Base-by-base conservation (phyloP, 2,329 filamentous ascomycete species). In the Cladophialophora chaetospira region DNA sequence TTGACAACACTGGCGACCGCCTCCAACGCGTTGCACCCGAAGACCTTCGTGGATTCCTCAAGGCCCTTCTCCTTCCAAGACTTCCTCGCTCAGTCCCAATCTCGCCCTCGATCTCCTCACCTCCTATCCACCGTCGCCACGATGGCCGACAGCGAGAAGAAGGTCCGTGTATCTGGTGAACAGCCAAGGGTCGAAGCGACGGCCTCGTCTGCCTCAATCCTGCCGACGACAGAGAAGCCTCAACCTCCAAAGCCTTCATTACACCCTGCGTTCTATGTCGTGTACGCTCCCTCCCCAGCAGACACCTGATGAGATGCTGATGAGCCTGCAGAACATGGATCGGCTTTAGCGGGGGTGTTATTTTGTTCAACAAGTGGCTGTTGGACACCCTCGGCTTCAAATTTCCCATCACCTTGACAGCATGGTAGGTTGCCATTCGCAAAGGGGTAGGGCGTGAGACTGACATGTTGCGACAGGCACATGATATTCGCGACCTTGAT, bases 301-400 rank as follows among this genome's bases (percentile, higher is more conserved):
- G n/a, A n/a, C n/a, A n/a, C n/a, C n/a, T n/a, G n/a, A n/a, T n/a
- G n/a, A n/a, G n/a, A n/a, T n/a, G 52, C 38, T 55, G 36, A 59
- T 21, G 28, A 17, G 6, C 23, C 38, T 46, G 28, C 73, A 96
- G 92, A 68, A 81, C 86, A 66, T 99, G 94, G 94, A 97, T 99
- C 71, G 79, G 86, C 58, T 82, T 97, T 73, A 96, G 90, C 70
- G 96, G 91, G 40, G 90, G 88, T 68, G 91, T 97, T 71, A 99
- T 99, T 73, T 81, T 99, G 61, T 97, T 97, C 87, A 97, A 99
- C 86, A 99, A 99, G 84, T 96, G 90, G 85, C 91, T 99, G 69
- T 83, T 97, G 62, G 87, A 93, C 69, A 92, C 88, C 35, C 82
- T 67, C 75, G 76, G 74, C 60, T 82, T 76, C 70, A 77, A 59